Percentiles rank a stretch among this genome's conserved stretches.
These are phyloP conservation scores for Funneliformis caledonium DNA, from an alignment of 371 early-diverging fungal species.

Conservation along the genomic window DNA sequence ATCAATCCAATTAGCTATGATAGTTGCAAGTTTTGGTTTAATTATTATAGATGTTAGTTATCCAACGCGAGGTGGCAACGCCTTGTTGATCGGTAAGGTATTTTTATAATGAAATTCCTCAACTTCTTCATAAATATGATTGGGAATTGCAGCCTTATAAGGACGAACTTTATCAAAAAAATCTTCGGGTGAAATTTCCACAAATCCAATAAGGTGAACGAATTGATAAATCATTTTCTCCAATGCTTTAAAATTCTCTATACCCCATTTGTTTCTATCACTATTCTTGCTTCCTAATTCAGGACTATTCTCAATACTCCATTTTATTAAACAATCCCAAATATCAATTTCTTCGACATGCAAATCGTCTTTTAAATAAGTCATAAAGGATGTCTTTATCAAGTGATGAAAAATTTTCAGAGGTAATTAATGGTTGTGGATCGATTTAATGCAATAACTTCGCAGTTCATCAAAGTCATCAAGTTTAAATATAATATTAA, in stretches of 20 bases:
- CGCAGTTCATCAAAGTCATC: neutral
- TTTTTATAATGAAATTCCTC: neutral
- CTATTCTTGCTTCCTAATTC: neutral
- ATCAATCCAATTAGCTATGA: constrained; percentile 23
- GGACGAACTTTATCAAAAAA: constrained; percentile 4
- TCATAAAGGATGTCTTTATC: neutral
- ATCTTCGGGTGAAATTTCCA: constrained; percentile 22
- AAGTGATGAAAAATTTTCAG: neutral
- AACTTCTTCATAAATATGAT: neutral
- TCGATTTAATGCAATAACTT: constrained; percentile 11
- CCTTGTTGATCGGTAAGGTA: neutral
- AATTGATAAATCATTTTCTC: neutral
- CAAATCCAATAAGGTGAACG: neutral
- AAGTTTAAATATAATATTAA: neutral
- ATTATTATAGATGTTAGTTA: constrained; percentile 6
- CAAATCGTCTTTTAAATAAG: constrained; percentile 1
- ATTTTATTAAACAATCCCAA: constrained; percentile 25
- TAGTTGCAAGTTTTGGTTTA: neutral
- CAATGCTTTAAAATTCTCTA: constrained; percentile 22
- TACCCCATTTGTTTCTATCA: neutral
- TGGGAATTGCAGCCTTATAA: constrained; percentile 3
- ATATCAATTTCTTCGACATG: constrained; percentile 23
- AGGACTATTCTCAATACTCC: neutral
- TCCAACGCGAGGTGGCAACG: neutral
- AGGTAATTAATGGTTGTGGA: constrained; percentile 8